These are phyloP conservation scores for Solanum hybrid DNA, from an alignment of 305 asterid genomes.

Conservation along the genomic window DNA sequence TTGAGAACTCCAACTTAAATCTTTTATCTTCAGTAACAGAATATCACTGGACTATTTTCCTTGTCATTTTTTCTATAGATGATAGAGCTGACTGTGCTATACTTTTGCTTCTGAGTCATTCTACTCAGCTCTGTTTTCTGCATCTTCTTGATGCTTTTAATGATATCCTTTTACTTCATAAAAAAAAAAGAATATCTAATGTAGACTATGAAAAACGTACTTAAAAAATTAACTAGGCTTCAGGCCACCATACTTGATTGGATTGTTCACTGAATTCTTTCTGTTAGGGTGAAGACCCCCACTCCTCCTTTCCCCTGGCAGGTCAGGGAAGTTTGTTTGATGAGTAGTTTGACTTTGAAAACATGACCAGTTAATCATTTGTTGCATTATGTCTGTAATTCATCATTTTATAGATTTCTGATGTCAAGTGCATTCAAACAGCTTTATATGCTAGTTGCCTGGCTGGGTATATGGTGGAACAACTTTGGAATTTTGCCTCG, in stretches of 20 bases:
- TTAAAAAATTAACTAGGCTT: background rate
- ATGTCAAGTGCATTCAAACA: constrained; percentile 21
- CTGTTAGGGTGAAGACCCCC: background rate
- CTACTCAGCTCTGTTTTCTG: background rate
- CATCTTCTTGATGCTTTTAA: background rate
- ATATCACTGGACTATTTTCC: background rate
- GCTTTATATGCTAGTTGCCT: constrained; percentile 90
- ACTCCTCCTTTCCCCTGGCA: background rate
- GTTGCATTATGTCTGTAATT: background rate
- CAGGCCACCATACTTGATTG: background rate
- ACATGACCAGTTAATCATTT: background rate
- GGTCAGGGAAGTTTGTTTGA: background rate
- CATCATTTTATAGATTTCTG: constrained; percentile 2
- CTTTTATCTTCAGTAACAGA: background rate
- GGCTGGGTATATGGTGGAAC: constrained; percentile 94
- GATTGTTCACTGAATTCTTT: background rate
- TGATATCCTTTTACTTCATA: background rate
- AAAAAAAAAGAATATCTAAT: background rate
- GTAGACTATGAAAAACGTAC: background rate
- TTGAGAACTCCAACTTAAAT: background rate
- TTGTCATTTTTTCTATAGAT: background rate
- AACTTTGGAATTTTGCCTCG: constrained; percentile 94
- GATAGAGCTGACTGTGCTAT: background rate
- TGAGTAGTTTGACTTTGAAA: background rate
- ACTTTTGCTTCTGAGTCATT: background rate